Evolutionary conservation across 176 grass and related monocot genomes (phyloP).

Genomic region (Avena eriantha): DNA sequence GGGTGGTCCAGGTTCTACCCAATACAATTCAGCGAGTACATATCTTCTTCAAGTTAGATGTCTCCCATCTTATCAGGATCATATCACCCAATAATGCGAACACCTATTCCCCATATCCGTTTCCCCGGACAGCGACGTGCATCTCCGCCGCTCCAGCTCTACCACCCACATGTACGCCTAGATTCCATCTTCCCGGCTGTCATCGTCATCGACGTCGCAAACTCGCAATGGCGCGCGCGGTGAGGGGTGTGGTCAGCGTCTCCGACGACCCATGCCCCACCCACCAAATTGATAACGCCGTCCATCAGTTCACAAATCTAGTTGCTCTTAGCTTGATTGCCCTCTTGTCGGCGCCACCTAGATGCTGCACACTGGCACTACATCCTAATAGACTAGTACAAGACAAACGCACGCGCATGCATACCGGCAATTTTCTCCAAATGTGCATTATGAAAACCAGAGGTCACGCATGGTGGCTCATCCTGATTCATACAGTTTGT

Average conservation of each 20-base stretch:
- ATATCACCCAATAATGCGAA: not conserved
- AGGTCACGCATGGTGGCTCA: too few species aligned
- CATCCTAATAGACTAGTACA: too few species aligned
- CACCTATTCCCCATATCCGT: not conserved
- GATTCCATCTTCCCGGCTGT: not conserved
- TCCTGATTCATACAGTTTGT: too few species aligned
- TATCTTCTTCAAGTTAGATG: not conserved
- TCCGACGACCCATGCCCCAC: not conserved
- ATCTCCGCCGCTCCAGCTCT: not conserved
- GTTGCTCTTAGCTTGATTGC: not conserved
- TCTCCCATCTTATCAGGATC: not conserved
- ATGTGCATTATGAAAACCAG: too few species aligned
- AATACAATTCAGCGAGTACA: not conserved
- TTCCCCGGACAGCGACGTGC: constrained; percentile 20
- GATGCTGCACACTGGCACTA: not conserved
- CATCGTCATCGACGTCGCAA: not conserved
- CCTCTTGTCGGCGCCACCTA: not conserved
- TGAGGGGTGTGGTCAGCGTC: not conserved
- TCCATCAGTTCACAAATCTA: not conserved
- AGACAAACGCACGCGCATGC: too few species aligned
- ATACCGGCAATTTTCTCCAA: too few species aligned
- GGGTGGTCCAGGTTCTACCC: not conserved
- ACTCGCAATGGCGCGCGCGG: not conserved
- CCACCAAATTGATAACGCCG: not conserved
- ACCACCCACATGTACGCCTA: constrained; percentile 7